phyloP scores from a whole-genome alignment of 106 monocot species.

The Allium fistulosum region DNA sequence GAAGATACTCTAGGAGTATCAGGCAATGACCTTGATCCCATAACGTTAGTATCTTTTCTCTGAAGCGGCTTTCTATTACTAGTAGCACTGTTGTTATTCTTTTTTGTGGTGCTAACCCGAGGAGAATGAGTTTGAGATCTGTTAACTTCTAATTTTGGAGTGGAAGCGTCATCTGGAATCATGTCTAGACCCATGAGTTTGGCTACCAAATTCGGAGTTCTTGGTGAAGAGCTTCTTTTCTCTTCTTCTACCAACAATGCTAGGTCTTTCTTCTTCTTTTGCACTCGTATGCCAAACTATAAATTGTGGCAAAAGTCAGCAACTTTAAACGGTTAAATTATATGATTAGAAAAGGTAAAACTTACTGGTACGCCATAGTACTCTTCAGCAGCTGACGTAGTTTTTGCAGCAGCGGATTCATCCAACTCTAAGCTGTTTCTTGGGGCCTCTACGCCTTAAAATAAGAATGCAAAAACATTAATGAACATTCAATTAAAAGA shows the following conservation, averaged over 20 bases:
- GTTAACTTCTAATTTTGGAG: not conserved
- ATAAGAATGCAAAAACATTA: not conserved
- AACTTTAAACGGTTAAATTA: too few species aligned
- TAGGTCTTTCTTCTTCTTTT: slow-evolving; percentile 6
- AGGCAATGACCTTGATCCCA: slow-evolving; percentile 41
- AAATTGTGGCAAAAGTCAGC: not conserved
- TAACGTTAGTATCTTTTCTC: slow-evolving; percentile 25
- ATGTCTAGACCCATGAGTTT: slow-evolving; percentile 59
- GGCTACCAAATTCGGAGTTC: slow-evolving; percentile 52
- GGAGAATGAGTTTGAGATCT: not conserved
- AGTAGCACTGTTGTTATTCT: slow-evolving; percentile 6
- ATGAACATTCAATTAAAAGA: not conserved
- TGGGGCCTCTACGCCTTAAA: slow-evolving; percentile 53
- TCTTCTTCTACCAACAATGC: slow-evolving; percentile 14
- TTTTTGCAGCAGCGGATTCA: slow-evolving; percentile 5
- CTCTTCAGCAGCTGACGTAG: slow-evolving; percentile 13
- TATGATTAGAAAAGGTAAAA: not conserved
- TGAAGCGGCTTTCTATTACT: slow-evolving; percentile 36
- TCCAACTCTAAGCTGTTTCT: slow-evolving; percentile 63
- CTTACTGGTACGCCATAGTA: slow-evolving; percentile 36
- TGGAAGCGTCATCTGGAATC: slow-evolving; percentile 16
- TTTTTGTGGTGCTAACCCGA: not conserved
- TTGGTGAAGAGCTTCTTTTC: slow-evolving; percentile 10
- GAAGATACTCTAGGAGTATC: slow-evolving; percentile 58
- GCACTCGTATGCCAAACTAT: slow-evolving; percentile 18